Percentiles rank a stretch among this genome's conserved stretches.
phyloP scores from a whole-genome alignment of 371 early-diverging fungal species.

The Mucor indicus region DNA sequence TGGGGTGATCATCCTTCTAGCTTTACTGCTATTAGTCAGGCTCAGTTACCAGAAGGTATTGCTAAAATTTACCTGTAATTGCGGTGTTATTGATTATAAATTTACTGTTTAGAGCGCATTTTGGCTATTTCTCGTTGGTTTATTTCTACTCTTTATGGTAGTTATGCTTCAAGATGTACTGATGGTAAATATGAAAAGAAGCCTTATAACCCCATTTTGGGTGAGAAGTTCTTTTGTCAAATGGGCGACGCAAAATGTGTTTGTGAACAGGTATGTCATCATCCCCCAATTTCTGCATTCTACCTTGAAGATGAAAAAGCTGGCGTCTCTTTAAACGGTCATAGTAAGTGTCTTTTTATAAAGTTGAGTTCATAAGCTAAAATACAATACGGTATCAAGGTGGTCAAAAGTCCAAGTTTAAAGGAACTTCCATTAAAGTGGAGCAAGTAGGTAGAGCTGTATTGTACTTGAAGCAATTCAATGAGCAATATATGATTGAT shows the following conservation, averaged over 20 bases:
- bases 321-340: conserved; percentile 63
- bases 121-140: conserved; percentile 29
- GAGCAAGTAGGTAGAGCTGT: conserved; percentile 60
- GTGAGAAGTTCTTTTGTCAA: conserved; percentile 77
- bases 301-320: conserved; percentile 66
- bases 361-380: no score
- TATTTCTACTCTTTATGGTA: conserved; percentile 67
- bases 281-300: conserved; percentile 87
- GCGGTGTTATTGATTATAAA: no score
- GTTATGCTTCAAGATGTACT: conserved; percentile 45
- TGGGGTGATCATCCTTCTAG: conserved; percentile 30
- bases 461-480: conserved; percentile 36
- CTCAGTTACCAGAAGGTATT: conserved; percentile 50
- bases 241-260: conserved; percentile 40
- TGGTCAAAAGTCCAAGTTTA: conserved; percentile 67
- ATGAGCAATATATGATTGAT: conserved; percentile 59
- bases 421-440: conserved; percentile 61
- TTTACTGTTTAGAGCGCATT: conserved; percentile 17
- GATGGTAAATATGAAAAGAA: conserved; percentile 62
- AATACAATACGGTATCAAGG: no score
- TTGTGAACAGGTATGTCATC: conserved; percentile 89
- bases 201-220: conserved; percentile 83
- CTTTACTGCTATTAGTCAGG: conserved; percentile 43
- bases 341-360: conserved; percentile 36
- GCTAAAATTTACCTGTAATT: no score